Evolutionary conservation across 306 rosid species (phyloP), one percentile per base, ranked within the genome.

Genomic region (Argentina anserina): DNA sequence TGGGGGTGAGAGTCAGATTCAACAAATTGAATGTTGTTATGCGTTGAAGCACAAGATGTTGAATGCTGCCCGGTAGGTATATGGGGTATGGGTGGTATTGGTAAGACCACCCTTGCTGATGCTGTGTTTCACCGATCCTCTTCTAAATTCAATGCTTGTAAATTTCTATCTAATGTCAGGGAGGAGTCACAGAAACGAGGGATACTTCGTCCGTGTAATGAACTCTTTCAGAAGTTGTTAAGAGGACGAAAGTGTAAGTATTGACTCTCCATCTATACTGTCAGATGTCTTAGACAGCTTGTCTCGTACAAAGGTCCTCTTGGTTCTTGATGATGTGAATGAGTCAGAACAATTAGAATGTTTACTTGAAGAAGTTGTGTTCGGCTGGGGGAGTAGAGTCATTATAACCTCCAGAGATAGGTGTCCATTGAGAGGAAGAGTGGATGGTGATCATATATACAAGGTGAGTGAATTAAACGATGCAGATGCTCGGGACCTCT

Each of bases 401-500:
- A 29, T 59, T 29, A 59, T 59, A 28, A 59, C 65, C 1, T 13
- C 65, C 3, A 28, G 65, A 59, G 39, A 28, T 59, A 59, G 7
- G 39, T 9, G 65, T n/a, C 3, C 1, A 59, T 21, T 53, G 60
- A 53, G 2, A 9, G 31, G 21, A 21, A 53, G 13, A 53, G 60
- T 53, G 6, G 6, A 21, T 21, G 31, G 3, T 21, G 29, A 53
- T 21, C 31, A 21, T 21, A 74, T 43, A 15, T 63, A 60, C 33
- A 6, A 47, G 26, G 52, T 74, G 17, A 69, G 11, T 8, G 50
- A 26, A 29, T 59, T 74, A 29, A 2, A 46, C 12, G 3, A 1
- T 20, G 63, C 6, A 14, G 77, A 74, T 31, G 69, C 71, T 2
- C 71, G 63, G 23, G 18, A 47, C 50, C 77, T 62, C 20, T 55